A percentile compares a stretch with the other conserved stretches of the same genome.
Evolutionary conservation across 2,329 filamentous ascomycete species (phyloP).

Genomic region (Apiospora arundinis): DNA sequence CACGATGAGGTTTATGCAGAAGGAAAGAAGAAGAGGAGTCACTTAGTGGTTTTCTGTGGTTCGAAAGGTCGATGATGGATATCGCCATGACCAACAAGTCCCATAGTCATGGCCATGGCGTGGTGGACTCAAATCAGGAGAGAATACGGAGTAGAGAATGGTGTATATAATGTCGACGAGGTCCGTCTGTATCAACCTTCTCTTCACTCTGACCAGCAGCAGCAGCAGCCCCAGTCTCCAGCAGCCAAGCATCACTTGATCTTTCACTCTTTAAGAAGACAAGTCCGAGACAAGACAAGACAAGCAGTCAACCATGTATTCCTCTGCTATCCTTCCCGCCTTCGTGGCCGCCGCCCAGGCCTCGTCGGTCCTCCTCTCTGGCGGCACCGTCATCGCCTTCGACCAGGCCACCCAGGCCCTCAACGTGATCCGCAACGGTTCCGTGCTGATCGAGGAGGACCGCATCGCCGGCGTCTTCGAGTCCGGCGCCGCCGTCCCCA

Average conservation of each 20-base stretch:
- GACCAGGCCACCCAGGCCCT: constrained; percentile 35
- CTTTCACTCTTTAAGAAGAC: neutral
- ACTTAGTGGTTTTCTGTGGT: too few relatives aligned
- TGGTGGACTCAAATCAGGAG: neutral
- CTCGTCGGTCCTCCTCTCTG: constrained; percentile 35
- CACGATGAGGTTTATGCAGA: neutral
- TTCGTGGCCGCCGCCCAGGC: constrained; percentile 39
- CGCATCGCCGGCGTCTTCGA: constrained; percentile 41
- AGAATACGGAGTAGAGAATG: neutral
- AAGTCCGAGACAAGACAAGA: constrained; percentile 4
- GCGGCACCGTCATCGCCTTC: constrained; percentile 39
- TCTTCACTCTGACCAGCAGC: neutral
- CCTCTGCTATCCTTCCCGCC: constrained; percentile 29
- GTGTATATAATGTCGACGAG: constrained; percentile 1
- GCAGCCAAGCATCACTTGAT: constrained; percentile 11
- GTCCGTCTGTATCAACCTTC: neutral
- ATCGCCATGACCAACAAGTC: neutral
- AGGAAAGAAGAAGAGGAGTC: neutral
- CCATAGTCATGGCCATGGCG: neutral
- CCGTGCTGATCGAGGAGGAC: constrained; percentile 43
- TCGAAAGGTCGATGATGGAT: neutral
- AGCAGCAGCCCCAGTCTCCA: neutral
- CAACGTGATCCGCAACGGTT: constrained; percentile 37
- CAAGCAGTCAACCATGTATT: constrained; percentile 27
- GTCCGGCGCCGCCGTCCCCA: constrained; percentile 32